phyloP scores from a whole-genome alignment of 164 flowering plant species.

The Litsea cubeba region DNA sequence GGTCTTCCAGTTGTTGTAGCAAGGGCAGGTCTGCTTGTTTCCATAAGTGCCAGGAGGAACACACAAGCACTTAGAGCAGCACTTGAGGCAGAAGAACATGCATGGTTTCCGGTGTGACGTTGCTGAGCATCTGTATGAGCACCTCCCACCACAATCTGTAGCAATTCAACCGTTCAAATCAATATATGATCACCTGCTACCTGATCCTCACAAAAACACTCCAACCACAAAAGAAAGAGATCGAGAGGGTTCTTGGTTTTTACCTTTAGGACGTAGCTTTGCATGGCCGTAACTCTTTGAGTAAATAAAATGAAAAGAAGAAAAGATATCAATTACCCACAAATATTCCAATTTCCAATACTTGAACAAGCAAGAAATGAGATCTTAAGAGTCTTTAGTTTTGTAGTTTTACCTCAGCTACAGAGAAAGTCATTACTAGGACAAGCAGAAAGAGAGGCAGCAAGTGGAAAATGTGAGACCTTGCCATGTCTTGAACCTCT shows the following conservation, averaged over 20 bases:
- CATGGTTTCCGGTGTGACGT: conserved; percentile 56
- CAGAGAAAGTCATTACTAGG: neutral
- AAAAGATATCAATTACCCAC: neutral
- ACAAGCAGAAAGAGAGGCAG: neutral
- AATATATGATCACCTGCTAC: neutral
- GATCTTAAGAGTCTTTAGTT: neutral
- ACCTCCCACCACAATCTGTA: conserved; percentile 44
- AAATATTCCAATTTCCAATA: neutral
- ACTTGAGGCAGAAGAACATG: conserved; percentile 42
- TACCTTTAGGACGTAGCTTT: conserved; percentile 19
- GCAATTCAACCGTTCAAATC: neutral
- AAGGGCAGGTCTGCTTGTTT: conserved; percentile 41
- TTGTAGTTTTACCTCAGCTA: neutral
- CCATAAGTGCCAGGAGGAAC: conserved; percentile 44
- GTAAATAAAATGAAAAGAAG: neutral
- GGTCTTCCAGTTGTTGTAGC: conserved; percentile 55
- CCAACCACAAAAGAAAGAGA: neutral
- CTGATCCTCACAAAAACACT: neutral
- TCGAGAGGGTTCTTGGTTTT: neutral
- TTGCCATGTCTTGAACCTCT: neutral
- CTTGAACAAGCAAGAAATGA: neutral
- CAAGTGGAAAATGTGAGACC: neutral
- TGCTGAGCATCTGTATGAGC: conserved; percentile 46
- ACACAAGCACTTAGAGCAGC: conserved; percentile 39
- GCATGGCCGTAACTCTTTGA: conserved; percentile 9